Conservation (phyloP, 192 early-diverging fungal species). For the Podila minutissima region DNA sequence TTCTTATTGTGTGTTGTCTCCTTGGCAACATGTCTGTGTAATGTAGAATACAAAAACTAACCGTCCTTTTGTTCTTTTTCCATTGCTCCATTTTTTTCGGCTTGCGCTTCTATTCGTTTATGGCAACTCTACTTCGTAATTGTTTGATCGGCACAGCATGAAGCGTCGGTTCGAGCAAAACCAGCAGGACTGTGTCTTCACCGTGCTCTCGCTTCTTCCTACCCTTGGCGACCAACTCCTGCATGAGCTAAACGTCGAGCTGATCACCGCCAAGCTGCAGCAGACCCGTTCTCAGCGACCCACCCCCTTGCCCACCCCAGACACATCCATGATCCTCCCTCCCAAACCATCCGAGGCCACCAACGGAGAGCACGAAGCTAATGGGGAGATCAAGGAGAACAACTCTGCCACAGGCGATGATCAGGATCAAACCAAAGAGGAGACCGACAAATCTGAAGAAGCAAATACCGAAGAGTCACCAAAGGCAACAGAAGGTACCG, state of each 20-base stretch:
- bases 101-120: slow-evolving; percentile 6
- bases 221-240: slow-evolving; percentile 82
- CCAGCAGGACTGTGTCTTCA: slow-evolving; percentile 90
- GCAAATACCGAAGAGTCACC: too few relatives aligned
- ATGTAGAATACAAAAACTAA: background rate
- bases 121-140: background rate
- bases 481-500: background rate
- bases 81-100: background rate
- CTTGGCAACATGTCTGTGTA: too few relatives aligned
- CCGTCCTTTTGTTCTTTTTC: background rate
- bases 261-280: slow-evolving; percentile 72
- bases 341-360: slow-evolving; percentile 20
- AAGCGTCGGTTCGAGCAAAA: slow-evolving; percentile 94
- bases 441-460: background rate
- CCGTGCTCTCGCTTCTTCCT: slow-evolving; percentile 84
- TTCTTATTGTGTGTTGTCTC: too few relatives aligned
- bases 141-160: slow-evolving; percentile 63
- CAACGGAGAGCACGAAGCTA: background rate
- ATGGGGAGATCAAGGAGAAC: slow-evolving; percentile 4
- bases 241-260: slow-evolving; percentile 83
- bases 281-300: slow-evolving; percentile 52
- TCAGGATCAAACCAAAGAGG: background rate
- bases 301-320: slow-evolving; percentile 38
- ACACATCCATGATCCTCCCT: slow-evolving; percentile 40
- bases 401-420: slow-evolving; percentile 8